Percentiles rank a stretch among this genome's conserved stretches.
Conservation (phyloP, 1,139 yeast species). For the Wickerhamomyces sp. region DNA sequence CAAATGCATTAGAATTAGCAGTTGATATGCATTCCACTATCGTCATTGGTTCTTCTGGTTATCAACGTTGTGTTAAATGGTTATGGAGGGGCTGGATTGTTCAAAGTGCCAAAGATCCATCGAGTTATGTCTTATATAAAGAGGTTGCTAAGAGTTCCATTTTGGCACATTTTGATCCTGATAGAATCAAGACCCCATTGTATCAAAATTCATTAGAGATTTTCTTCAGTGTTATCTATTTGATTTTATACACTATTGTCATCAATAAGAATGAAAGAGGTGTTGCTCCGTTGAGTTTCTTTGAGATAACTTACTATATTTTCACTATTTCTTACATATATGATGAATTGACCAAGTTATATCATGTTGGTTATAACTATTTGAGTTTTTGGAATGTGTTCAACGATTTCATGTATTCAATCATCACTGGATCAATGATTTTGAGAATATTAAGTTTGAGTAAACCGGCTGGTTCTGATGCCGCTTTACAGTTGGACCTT, state of each 20-base stretch:
- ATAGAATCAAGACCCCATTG: constrained; percentile 75
- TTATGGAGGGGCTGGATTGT: constrained; percentile 92
- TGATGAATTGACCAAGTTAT: constrained; percentile 67
- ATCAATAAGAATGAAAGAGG: constrained; percentile 42
- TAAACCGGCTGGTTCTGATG: constrained; percentile 27
- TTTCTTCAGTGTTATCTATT: constrained; percentile 58
- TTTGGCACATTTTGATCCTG: constrained; percentile 72
- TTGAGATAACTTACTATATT: constrained; percentile 56
- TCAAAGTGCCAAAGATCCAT: constrained; percentile 68
- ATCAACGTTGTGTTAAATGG: constrained; percentile 85
- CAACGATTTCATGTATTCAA: constrained; percentile 62
- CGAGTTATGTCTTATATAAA: constrained; percentile 59
- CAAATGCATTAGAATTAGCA: constrained; percentile 75
- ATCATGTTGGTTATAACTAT: constrained; percentile 70
- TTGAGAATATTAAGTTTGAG: constrained; percentile 51
- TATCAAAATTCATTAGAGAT: constrained; percentile 77
- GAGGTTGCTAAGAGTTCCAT: constrained; percentile 54
- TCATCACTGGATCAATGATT: constrained; percentile 48
- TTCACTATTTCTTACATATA: constrained; percentile 62
- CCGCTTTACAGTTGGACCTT: constrained; percentile 42
- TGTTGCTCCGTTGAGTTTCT: constrained; percentile 33
- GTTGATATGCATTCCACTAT: constrained; percentile 80
- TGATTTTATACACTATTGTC: constrained; percentile 58
- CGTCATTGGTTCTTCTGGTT: constrained; percentile 75
- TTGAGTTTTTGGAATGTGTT: constrained; percentile 78